A percentile compares a stretch with the other conserved stretches of the same genome.
Conservation (phyloP, 2,329 filamentous ascomycete genomes). For the Venturia pyrina region DNA sequence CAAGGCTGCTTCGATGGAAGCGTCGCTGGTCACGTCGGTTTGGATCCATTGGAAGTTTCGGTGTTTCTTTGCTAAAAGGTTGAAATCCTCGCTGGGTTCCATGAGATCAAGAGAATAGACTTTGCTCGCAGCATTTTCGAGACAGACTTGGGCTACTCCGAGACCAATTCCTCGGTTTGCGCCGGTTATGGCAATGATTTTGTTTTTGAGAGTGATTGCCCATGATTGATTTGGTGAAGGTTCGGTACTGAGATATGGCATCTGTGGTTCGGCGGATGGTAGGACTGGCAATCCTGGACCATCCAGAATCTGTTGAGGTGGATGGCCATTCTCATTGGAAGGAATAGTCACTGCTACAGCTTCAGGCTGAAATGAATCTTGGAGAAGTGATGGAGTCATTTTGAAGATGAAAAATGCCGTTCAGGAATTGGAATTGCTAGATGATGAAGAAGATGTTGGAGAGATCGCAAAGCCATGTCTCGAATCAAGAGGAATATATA, state of each 20-base stretch:
- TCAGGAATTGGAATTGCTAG: not conserved
- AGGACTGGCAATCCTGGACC: not conserved
- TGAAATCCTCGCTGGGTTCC: conserved; percentile 36
- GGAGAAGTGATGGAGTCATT: not conserved
- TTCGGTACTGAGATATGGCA: conserved; percentile 30
- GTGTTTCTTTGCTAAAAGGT: conserved; percentile 46
- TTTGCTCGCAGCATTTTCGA: conserved; percentile 53
- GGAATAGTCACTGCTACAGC: not conserved
- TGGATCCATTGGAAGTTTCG: conserved; percentile 18
- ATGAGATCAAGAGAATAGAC: conserved; percentile 51
- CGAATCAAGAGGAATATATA: not conserved
- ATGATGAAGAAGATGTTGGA: not conserved
- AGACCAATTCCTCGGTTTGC: conserved; percentile 56
- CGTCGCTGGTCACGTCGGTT: conserved; percentile 6
- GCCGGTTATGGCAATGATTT: conserved; percentile 42
- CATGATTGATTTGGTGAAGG: conserved; percentile 35
- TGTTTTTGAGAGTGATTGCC: conserved; percentile 41
- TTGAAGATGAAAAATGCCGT: not conserved
- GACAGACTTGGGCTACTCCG: conserved; percentile 54
- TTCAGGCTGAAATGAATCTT: not conserved
- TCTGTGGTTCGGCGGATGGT: not conserved
- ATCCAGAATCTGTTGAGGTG: not conserved
- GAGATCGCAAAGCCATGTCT: not conserved
- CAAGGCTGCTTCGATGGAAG: conserved; percentile 28
- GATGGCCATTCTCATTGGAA: not conserved